A percentile compares a stretch with the other conserved stretches of the same genome.
Evolutionary conservation across 495 filamentous ascomycete genomes (phyloP).

Genomic region (Mycothermus thermophilus): DNA sequence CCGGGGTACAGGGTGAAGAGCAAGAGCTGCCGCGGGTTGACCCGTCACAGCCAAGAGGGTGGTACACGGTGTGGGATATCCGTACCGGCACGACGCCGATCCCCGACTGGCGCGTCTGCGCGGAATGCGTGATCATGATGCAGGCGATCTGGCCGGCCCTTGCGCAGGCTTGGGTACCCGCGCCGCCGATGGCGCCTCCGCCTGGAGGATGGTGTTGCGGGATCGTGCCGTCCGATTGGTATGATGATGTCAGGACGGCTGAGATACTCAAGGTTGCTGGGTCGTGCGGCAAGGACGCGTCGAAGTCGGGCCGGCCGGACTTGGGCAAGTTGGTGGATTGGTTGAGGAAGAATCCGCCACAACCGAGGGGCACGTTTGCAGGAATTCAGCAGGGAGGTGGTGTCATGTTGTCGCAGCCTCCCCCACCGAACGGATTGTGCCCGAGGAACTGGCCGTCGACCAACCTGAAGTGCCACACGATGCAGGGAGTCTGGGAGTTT

Average conservation of each 20-base stretch:
- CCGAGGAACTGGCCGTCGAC: slow-evolving; percentile 1
- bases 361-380: neutral
- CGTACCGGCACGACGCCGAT: slow-evolving; percentile 1
- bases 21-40: neutral
- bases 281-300: neutral
- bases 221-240: slow-evolving; percentile 4
- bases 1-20: neutral
- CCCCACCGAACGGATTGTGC: neutral
- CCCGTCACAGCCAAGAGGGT: no score
- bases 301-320: neutral
- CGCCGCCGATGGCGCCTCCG: neutral
- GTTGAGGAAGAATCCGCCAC: slow-evolving; percentile 3
- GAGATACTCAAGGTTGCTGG: slow-evolving; percentile 1
- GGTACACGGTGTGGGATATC: slow-evolving; percentile 4
- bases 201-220: slow-evolving; percentile 1
- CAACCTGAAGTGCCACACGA: slow-evolving; percentile 4
- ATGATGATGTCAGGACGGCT: slow-evolving; percentile 4
- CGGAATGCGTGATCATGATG: slow-evolving; percentile 1
- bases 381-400: neutral
- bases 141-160: slow-evolving; percentile 6
- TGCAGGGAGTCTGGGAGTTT: slow-evolving; percentile 5
- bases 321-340: slow-evolving; percentile 2
- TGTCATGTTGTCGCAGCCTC: no score
- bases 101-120: slow-evolving; percentile 5
- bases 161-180: no score